Conservation (phyloP, 108 stramenopile species). For the Licmophora abbreviata region DNA sequence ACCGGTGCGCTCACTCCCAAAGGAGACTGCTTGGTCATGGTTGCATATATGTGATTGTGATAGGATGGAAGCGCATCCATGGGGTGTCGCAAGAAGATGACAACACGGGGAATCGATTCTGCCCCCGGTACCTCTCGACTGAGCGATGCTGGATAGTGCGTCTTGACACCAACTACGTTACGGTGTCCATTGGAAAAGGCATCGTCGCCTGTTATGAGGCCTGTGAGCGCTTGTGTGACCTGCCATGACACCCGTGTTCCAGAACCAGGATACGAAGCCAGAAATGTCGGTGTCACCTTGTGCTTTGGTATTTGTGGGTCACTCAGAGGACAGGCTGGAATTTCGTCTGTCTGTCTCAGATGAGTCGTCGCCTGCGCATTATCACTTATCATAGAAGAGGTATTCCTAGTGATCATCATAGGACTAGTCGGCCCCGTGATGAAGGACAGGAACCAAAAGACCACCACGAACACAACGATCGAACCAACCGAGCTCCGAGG, state of each 20-base stretch:
- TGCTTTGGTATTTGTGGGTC: neutral
- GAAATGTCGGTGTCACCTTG: neutral
- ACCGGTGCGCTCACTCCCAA: neutral
- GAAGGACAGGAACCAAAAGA: neutral
- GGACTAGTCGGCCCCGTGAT: neutral
- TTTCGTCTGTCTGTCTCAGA: neutral
- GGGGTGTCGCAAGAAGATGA: conserved; percentile 6
- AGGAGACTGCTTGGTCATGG: neutral
- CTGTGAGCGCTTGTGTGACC: conserved; percentile 19
- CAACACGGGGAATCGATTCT: neutral
- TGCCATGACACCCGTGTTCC: conserved; percentile 18
- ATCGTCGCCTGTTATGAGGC: conserved; percentile 21
- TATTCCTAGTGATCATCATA: neutral
- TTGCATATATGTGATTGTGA: conserved; percentile 5
- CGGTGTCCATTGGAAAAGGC: conserved; percentile 5
- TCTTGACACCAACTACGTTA: conserved; percentile 3
- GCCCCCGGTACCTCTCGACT: neutral
- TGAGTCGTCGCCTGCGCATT: neutral
- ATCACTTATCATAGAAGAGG: neutral
- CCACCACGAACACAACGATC: neutral
- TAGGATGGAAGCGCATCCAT: conserved; percentile 4
- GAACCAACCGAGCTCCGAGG: conserved; percentile 2
- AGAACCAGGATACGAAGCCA: conserved; percentile 29
- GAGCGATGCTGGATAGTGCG: conserved; percentile 1
- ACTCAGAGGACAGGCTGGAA: neutral